A percentile compares a stretch with the other conserved stretches of the same genome.
phyloP scores from a whole-genome alignment of 2,329 filamentous ascomycete genomes.

The Dactylonectria estremocensis region DNA sequence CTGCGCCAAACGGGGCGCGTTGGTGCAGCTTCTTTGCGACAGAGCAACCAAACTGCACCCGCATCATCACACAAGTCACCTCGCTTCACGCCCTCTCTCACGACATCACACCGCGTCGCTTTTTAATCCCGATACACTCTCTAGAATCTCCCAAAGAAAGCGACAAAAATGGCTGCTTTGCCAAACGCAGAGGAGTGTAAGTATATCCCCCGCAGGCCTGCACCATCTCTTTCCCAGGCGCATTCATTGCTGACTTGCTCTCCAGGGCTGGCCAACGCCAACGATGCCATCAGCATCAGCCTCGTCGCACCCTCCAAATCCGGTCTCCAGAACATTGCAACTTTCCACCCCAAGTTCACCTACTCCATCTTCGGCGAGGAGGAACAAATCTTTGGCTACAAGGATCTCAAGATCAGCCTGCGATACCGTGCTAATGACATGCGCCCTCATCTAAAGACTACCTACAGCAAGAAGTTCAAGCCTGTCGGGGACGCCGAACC shows the following conservation, averaged over 20 bases:
- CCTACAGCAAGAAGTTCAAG: constrained; percentile 80
- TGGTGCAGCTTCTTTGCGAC: constrained; percentile 29
- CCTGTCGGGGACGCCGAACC: constrained; percentile 78
- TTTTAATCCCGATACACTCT: background rate
- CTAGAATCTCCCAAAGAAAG: background rate
- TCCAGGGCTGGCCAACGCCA: constrained; percentile 72
- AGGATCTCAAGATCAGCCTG: constrained; percentile 82
- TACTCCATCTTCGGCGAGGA: constrained; percentile 96
- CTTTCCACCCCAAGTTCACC: constrained; percentile 89
- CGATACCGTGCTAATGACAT: constrained; percentile 80
- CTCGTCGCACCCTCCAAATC: constrained; percentile 67
- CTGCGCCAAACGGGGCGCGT: constrained; percentile 28
- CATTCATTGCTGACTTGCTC: constrained; percentile 38
- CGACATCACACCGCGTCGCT: constrained; percentile 13
- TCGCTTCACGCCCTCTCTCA: constrained; percentile 11
- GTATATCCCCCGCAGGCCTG: constrained; percentile 29
- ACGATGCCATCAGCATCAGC: constrained; percentile 74
- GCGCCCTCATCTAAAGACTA: constrained; percentile 80
- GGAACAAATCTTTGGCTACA: constrained; percentile 92
- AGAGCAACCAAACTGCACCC: constrained; percentile 2
- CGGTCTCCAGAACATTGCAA: constrained; percentile 70
- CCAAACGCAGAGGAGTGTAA: constrained; percentile 54
- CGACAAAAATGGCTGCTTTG: constrained; percentile 48
- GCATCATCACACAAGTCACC: constrained; percentile 8
- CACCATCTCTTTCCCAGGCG: background rate